These are phyloP conservation scores for Pelargonium australe DNA, from an alignment of 441 rosid genomes.

Conservation along the genomic window DNA sequence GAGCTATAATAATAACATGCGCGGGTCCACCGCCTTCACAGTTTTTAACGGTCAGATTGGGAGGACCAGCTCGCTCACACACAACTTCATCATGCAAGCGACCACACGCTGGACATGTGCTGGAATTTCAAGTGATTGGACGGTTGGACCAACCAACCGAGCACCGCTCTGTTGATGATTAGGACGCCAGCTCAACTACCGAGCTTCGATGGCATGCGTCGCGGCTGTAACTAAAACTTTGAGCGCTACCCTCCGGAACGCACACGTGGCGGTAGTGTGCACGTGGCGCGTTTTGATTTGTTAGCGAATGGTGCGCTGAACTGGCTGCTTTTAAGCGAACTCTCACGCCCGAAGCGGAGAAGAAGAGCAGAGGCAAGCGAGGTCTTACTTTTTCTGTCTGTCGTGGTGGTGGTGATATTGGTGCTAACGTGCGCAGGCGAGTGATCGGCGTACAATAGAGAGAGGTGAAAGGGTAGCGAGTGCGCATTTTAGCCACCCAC, in stretches of 20 bases:
- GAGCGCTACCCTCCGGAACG: background rate
- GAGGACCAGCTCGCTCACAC: background rate
- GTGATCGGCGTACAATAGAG: background rate
- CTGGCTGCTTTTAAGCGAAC: background rate
- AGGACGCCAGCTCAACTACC: conserved; percentile 3
- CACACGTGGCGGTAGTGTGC: background rate
- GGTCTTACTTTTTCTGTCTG: background rate
- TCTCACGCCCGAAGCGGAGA: conserved; percentile 1
- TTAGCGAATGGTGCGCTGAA: background rate
- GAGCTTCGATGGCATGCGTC: background rate
- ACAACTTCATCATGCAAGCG: background rate
- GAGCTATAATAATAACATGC: background rate
- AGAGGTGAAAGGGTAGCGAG: background rate
- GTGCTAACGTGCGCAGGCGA: conserved; percentile 3
- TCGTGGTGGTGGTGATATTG: background rate
- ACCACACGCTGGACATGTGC: background rate
- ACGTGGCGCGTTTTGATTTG: background rate
- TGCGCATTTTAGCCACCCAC: conserved; percentile 5
- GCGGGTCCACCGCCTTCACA: background rate
- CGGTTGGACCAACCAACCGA: no score
- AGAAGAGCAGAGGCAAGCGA: background rate
- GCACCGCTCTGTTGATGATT: background rate
- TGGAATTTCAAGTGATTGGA: no score
- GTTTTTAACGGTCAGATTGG: conserved; percentile 2
- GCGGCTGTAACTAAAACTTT: background rate